Evolutionary conservation across 768 basidiomycete genomes (phyloP).

Genomic region (Collybiopsis luxurians): DNA sequence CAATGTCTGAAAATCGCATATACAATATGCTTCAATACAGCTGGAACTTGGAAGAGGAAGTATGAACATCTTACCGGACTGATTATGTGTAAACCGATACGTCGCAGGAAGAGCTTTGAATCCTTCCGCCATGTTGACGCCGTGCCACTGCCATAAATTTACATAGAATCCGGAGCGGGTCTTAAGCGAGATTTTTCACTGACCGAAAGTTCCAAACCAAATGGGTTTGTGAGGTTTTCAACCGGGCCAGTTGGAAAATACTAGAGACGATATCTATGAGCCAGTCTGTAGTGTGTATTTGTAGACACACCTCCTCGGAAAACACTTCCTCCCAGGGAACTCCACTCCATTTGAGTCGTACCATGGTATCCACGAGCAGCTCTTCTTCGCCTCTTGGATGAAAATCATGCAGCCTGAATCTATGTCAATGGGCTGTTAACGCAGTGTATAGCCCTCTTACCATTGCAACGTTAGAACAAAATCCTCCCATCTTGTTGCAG

Average conservation of each 20-base stretch:
- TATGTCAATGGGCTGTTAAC: neutral
- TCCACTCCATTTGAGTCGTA: slow-evolving; percentile 47
- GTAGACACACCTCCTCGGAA: slow-evolving; percentile 30
- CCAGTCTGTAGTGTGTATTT: neutral
- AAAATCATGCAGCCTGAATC: slow-evolving; percentile 47
- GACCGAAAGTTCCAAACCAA: slow-evolving; percentile 8
- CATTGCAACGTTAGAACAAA: slow-evolving; percentile 55
- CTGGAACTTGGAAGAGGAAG: neutral
- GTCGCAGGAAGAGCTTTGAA: slow-evolving; percentile 55
- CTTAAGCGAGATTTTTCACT: neutral
- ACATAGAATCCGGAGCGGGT: neutral
- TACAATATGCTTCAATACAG: too few relatives aligned
- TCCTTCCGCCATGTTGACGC: slow-evolving; percentile 58
- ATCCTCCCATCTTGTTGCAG: slow-evolving; percentile 56
- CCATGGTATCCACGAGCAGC: slow-evolving; percentile 52
- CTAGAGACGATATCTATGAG: neutral
- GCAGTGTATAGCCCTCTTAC: slow-evolving; percentile 22
- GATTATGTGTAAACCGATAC: slow-evolving; percentile 54
- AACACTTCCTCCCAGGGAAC: slow-evolving; percentile 57
- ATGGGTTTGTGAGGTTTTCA: slow-evolving; percentile 10
- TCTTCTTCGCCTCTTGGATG: slow-evolving; percentile 48
- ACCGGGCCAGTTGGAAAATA: slow-evolving; percentile 8
- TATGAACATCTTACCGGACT: slow-evolving; percentile 35
- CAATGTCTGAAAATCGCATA: slow-evolving; percentile 34
- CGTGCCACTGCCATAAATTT: slow-evolving; percentile 41